Base-by-base conservation (phyloP, 2,329 filamentous ascomycete species). In the Cylindrodendrum hubeiense region DNA sequence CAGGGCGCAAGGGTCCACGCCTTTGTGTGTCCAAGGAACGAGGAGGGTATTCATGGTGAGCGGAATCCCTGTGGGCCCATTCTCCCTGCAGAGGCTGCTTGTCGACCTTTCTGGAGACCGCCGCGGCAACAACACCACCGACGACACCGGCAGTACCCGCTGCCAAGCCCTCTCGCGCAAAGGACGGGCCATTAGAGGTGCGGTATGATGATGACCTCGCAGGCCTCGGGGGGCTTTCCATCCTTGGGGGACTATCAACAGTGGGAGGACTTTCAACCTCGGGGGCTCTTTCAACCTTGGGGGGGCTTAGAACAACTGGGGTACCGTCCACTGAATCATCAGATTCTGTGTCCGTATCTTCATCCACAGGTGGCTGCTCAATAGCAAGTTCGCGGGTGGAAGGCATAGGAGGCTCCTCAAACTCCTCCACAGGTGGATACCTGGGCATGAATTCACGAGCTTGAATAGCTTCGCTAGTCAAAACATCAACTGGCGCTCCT, bases 1-100 rank as follows among this genome's bases (percentile, higher is more conserved):
- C 19, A 13, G 71, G 65, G 43, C 65, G 64, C 33, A 70, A 54
- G 37, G 68, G 67, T 10, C 65, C 63, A 43, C 73, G 71, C 50
- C 71, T 64, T 54, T 73, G 71, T 6, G 71, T 74, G 56, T 72
- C 60, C 22, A 74, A 66, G 15, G 71, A 70, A 24, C 70, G 70
- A 34, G 71, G 68, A 13, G 69, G 72, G 37, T 39, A 39, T 24
- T 74, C 70, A 19, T 65, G 13, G 5, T 70, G 67, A 54, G 65
- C 64, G 9, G 63, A 44, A 15, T 63, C 65, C n/a, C 44, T 52
- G 4, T 52, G 37, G 13, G 39, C 10, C 41, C 61, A 63, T 24
- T 65, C 65, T 47, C 51, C 58, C 30, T 69, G 65, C 33, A 62
- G 34, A 19, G 61, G 60, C 43, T 65, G 41, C 37, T 61, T 50